phyloP scores from a whole-genome alignment of 2,329 filamentous ascomycete genomes.

The Arachnomyces sp. region DNA sequence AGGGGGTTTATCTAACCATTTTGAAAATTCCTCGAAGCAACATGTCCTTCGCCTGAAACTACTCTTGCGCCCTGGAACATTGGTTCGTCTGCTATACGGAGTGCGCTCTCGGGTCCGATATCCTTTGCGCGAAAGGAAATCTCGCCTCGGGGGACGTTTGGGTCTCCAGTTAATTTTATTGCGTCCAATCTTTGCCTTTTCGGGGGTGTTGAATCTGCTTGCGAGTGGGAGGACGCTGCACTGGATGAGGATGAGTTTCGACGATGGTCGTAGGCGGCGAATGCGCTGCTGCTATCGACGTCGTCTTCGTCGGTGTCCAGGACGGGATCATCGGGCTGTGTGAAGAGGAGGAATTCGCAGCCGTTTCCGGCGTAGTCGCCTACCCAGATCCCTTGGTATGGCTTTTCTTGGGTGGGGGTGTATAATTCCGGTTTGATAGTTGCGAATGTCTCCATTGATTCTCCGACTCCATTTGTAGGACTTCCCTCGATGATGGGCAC shows the following conservation, averaged over 20 bases:
- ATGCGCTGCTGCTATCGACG: neutral
- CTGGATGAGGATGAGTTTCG: neutral
- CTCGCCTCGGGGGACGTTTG: constrained; percentile 80
- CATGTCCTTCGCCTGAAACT: constrained; percentile 66
- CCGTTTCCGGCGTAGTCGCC: constrained; percentile 85
- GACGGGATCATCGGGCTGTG: constrained; percentile 58
- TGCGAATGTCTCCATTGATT: constrained; percentile 53
- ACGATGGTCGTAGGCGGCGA: neutral
- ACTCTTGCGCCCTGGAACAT: constrained; percentile 67
- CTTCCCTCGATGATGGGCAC: constrained; percentile 29
- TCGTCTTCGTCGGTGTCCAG: constrained; percentile 33
- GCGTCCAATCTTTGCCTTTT: constrained; percentile 60
- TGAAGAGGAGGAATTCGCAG: constrained; percentile 75
- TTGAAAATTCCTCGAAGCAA: constrained; percentile 63
- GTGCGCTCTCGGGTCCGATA: constrained; percentile 54
- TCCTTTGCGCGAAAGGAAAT: constrained; percentile 74
- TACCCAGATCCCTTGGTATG: constrained; percentile 85
- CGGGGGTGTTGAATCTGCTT: neutral
- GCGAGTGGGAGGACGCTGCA: neutral
- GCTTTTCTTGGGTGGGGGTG: constrained; percentile 68
- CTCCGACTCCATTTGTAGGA: constrained; percentile 27
- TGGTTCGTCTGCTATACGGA: constrained; percentile 54
- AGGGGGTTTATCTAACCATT: constrained; percentile 49
- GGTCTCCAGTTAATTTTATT: constrained; percentile 86
- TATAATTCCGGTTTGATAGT: constrained; percentile 69